Evolutionary conservation across 768 basidiomycete genomes (phyloP).

Genomic region (Panus rudis): DNA sequence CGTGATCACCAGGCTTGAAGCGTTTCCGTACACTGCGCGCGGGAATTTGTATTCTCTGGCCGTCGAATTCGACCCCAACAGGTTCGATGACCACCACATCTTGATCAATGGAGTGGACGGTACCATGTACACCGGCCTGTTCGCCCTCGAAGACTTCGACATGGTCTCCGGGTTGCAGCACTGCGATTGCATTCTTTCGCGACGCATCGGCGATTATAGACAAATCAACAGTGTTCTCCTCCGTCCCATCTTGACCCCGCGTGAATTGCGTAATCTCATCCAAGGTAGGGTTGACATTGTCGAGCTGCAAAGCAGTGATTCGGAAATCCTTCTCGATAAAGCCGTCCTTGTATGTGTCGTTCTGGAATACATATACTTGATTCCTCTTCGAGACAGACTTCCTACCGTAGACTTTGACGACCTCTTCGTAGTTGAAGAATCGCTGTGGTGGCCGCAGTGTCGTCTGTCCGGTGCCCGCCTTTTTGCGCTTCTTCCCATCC

Average conservation of each 20-base stretch:
- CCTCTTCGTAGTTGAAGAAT: constrained; percentile 92
- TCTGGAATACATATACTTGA: constrained; percentile 78
- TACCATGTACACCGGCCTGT: constrained; percentile 87
- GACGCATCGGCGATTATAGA: constrained; percentile 91
- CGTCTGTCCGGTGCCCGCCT: constrained; percentile 38
- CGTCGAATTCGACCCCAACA: constrained; percentile 75
- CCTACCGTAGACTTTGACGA: constrained; percentile 76
- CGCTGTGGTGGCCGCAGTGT: constrained; percentile 84
- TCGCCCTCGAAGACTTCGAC: constrained; percentile 98
- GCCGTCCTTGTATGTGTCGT: constrained; percentile 91
- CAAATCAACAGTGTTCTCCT: constrained; percentile 73
- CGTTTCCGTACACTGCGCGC: constrained; percentile 87
- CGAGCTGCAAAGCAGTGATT: constrained; percentile 64
- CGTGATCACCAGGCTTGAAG: constrained; percentile 96
- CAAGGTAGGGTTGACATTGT: constrained; percentile 90
- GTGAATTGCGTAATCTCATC: constrained; percentile 95
- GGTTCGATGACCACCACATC: constrained; percentile 85
- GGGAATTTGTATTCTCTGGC: constrained; percentile 79
- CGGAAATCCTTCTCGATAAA: constrained; percentile 97
- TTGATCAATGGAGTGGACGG: constrained; percentile 81
- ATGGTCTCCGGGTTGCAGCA: constrained; percentile 95
- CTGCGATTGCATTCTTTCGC: constrained; percentile 82
- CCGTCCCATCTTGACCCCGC: constrained; percentile 62
- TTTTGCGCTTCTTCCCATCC: constrained; percentile 75
- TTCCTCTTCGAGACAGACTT: constrained; percentile 70